Base-by-base conservation (phyloP, 495 filamentous ascomycete species). In the Amniculicola lignicola region DNA sequence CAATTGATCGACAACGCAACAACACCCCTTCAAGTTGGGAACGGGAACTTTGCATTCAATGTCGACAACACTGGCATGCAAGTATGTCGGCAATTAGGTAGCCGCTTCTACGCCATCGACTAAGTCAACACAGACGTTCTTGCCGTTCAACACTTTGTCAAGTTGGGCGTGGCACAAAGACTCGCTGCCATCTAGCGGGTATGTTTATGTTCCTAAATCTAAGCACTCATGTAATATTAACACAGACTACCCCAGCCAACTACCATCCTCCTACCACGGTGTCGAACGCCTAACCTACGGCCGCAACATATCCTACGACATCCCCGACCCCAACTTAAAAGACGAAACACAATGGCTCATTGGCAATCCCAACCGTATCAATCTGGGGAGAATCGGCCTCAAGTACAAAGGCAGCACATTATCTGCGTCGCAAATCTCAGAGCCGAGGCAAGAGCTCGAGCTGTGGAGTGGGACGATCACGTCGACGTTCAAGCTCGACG, bases 131-230 rank as follows among this genome's bases (percentile, higher is more conserved):
- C 6, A 50, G 16, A 57, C 57, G 11, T 61, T 38, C 22, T 49
- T 60, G 24, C 59, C 29, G 5, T 36, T 61, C 57, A 33, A 33
- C n/a, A 33, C 29, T n/a, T n/a, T 33, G 29, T 78, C 74, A 2
- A 73, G 72, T 3, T 79, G 74, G 75, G 74, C 74, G 7, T 80
- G 76, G 77, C 77, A 80, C 68, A 80, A 80, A 57, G 75, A 75
- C 61, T 77, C 74, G 29, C 29, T 33, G 7, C 29, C 29, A 7
- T 7, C 29, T n/a, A n/a, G n/a, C n/a, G 29, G 22, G 60, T 80
- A 35, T 75, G 75, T 1, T 74, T 69, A n/a, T 70, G n/a, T n/a
- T n/a, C n/a, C n/a, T n/a, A n/a, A n/a, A n/a, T n/a, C n/a, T n/a
- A n/a, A n/a, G n/a, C n/a, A n/a, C n/a, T n/a, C n/a, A n/a, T n/a